Evolutionary conservation across 768 basidiomycete species (phyloP).

Genomic region (Lentinula detonsa): DNA sequence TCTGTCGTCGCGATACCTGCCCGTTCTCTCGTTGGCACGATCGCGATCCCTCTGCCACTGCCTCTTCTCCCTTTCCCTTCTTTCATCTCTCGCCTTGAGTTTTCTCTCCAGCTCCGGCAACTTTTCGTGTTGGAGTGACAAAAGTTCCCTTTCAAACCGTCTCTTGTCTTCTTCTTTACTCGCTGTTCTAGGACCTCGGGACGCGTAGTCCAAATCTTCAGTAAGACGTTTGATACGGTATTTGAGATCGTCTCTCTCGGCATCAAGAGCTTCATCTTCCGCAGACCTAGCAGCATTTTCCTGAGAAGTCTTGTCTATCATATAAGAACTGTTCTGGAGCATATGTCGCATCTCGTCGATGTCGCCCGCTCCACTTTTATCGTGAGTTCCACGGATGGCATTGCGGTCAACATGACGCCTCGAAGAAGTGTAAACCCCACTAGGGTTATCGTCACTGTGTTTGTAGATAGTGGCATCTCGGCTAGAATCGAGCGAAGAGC

Average conservation of each 20-base stretch:
- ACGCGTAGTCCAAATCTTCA: constrained; percentile 87
- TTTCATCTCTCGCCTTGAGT: constrained; percentile 72
- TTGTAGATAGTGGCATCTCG: constrained; percentile 93
- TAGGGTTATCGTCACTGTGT: constrained; percentile 59
- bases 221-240: constrained; percentile 82
- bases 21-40: constrained; percentile 75
- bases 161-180: constrained; percentile 83
- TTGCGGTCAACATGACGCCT: constrained; percentile 83
- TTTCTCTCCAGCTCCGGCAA: constrained; percentile 87
- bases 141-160: constrained; percentile 80
- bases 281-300: constrained; percentile 53
- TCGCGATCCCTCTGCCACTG: constrained; percentile 80
- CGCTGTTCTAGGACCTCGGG: constrained; percentile 62
- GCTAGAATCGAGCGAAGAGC: constrained; percentile 44
- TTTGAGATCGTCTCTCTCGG: constrained; percentile 81
- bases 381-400: constrained; percentile 71
- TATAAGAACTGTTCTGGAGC: constrained; percentile 70
- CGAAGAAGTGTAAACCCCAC: constrained; percentile 72
- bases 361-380: constrained; percentile 56
- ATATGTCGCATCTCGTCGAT: constrained; percentile 83
- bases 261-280: constrained; percentile 88
- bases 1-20: constrained; percentile 52
- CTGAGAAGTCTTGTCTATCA: constrained; percentile 72
- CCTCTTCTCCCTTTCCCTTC: constrained; percentile 70
- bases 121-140: constrained; percentile 82